Percentiles rank a stretch among this genome's conserved stretches.
Conservation (phyloP, 1,139 yeast species). For the Meyerozyma elateridarum region DNA sequence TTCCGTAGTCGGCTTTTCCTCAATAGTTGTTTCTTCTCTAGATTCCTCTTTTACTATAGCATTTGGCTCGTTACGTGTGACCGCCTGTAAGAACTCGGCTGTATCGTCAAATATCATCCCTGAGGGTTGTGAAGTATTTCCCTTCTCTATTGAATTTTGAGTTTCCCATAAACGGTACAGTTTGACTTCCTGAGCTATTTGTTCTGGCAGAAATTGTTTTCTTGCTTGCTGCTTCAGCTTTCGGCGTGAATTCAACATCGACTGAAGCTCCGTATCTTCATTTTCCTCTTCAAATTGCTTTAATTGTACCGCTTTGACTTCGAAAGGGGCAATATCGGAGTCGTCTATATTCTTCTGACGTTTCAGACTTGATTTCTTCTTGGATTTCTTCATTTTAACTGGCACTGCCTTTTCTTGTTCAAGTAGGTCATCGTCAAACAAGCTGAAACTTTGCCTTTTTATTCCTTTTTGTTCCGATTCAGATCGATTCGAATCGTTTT, state of each 20-base stretch:
- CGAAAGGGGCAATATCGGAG: constrained; percentile 15
- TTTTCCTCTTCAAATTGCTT: constrained; percentile 26
- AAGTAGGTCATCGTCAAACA: constrained; percentile 13
- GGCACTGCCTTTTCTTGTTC: constrained; percentile 18
- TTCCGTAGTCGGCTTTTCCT: constrained; percentile 3
- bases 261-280: constrained; percentile 42
- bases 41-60: constrained; percentile 10
- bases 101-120: constrained; percentile 54
- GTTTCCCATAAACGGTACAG: constrained; percentile 24
- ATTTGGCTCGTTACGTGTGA: constrained; percentile 20
- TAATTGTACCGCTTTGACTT: constrained; percentile 29
- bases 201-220: constrained; percentile 35
- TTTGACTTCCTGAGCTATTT: constrained; percentile 43
- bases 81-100: constrained; percentile 47
- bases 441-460: no score
- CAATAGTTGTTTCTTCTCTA: constrained; percentile 5
- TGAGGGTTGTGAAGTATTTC: constrained; percentile 8
- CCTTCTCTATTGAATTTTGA: constrained; percentile 25
- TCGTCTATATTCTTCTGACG: constrained; percentile 12
- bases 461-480: no score
- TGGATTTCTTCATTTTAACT: constrained; percentile 21
- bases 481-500: no score
- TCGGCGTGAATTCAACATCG: constrained; percentile 37
- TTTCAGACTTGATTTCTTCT: constrained; percentile 12
- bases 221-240: constrained; percentile 29